Evolutionary conservation across 1,284 basidiomycete species (phyloP), one percentile per base, ranked within the genome.

Genomic region (Volvariella surrecta): DNA sequence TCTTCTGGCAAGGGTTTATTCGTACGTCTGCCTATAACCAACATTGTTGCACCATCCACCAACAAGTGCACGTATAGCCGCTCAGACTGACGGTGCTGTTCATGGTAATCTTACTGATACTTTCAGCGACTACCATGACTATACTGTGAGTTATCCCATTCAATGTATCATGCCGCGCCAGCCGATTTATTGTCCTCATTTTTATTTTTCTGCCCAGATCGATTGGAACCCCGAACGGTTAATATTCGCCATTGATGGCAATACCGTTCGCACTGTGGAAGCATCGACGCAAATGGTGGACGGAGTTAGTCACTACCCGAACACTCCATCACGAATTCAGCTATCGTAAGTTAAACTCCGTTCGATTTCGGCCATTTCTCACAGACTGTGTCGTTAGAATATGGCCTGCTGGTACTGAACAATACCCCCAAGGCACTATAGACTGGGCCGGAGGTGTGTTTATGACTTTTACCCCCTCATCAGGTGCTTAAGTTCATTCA

Each of bases 321-420:
- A 63, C 44, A 89, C 88, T 1, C 88, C 89, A 1, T 76, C 84
- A 13, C 76, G 84, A 35, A 71, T 91, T 30, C 84, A 91, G 60
- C 61, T 91, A 46, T 87, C 82, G 79, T 79, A 57, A 21, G 59
- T 37, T 40, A 9, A 31, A 42, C 32, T 10, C 21, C 28, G 15
- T 17, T 28, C 24, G 44, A 24, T 24, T 37, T 4, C 6, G 18
- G 17, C 39, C 2, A 4, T 44, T 19, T 40, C 4, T 42, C 37
- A 4, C 16, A 6, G n/a, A 3, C 20, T n/a, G n/a, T n/a, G n/a
- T 8, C 42, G 24, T 34, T 24, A 82, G 79, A 44, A 54, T 90
- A 46, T 91, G 89, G 87, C 81, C 87, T 16, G 82, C 82, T 2
- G 88, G 88, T 31, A 79, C 84, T 54, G 45, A 68, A 34, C 56